Conservation (phyloP, 768 basidiomycete genomes). For the Boletus sp. region DNA sequence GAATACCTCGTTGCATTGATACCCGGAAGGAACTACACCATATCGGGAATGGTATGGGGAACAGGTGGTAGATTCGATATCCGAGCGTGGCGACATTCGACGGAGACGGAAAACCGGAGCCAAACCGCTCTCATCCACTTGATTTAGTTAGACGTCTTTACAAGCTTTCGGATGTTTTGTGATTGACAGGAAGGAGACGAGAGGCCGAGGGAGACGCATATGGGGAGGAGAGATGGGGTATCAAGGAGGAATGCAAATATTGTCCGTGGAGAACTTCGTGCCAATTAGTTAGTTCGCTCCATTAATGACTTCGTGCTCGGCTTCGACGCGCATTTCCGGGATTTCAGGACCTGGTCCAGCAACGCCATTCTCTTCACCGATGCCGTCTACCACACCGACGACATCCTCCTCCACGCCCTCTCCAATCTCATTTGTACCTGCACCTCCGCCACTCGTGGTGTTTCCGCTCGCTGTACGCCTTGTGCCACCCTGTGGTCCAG, state of each 20-base stretch:
- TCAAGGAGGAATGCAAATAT: conserved; percentile 31
- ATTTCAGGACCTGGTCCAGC: conserved; percentile 27
- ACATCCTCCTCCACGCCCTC: conserved; percentile 27
- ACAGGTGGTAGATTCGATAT: conserved; percentile 9
- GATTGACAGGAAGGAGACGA: conserved; percentile 20
- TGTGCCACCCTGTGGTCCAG: conserved; percentile 70
- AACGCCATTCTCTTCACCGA: conserved; percentile 26
- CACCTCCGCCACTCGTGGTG: conserved; percentile 19
- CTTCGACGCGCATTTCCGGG: conserved; percentile 46
- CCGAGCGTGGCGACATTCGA: conserved; percentile 5
- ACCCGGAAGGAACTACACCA: conserved; percentile 3
- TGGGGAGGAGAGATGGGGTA: conserved; percentile 26
- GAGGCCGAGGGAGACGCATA: conserved; percentile 27
- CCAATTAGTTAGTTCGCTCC: conserved; percentile 20
- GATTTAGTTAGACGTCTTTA: conserved; percentile 30
- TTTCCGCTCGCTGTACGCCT: conserved; percentile 49
- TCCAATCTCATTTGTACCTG: conserved; percentile 13
- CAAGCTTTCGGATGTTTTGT: conserved; percentile 34
- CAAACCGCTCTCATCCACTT: conserved; percentile 47
- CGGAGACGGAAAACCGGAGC: conserved; percentile 38
- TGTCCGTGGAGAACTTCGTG: conserved; percentile 21
- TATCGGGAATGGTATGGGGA: conserved; percentile 4
- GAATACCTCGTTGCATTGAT: conserved; percentile 1
- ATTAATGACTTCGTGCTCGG: conserved; percentile 26
- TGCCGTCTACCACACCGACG: conserved; percentile 17